A percentile compares a stretch with the other conserved stretches of the same genome.
These are phyloP conservation scores for Fusarium xyrophilum DNA, from an alignment of 2,329 filamentous ascomycete genomes.

Conservation along the genomic window DNA sequence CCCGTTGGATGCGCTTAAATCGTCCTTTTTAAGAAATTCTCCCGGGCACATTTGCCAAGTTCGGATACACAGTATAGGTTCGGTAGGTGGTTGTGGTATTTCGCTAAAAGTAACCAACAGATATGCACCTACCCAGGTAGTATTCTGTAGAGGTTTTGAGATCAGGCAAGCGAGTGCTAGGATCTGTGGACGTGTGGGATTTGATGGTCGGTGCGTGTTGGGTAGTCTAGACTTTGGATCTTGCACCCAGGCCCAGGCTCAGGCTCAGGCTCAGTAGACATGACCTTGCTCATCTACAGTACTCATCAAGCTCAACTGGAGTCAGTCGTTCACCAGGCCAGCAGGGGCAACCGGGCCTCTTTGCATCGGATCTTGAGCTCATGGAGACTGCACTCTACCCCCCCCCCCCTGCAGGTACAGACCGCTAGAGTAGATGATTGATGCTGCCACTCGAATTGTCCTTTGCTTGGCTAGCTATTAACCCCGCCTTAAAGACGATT, in stretches of 20 bases:
- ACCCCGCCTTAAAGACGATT: constrained; percentile 26
- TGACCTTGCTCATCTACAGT: neutral
- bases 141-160: constrained; percentile 3
- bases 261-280: neutral
- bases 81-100: neutral
- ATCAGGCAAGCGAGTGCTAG: constrained; percentile 23
- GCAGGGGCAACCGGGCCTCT: constrained; percentile 13
- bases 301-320: neutral
- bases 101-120: constrained; percentile 6
- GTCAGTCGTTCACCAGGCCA: constrained; percentile 7
- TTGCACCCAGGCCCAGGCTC: constrained; percentile 19
- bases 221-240: constrained; percentile 37
- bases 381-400: neutral
- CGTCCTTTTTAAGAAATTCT: neutral
- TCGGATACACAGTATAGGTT: neutral
- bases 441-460: constrained; percentile 19
- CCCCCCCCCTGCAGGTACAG: constrained; percentile 20
- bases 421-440: constrained; percentile 14
- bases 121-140: neutral
- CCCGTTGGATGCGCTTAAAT: neutral
- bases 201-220: constrained; percentile 37
- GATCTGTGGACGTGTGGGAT: constrained; percentile 40
- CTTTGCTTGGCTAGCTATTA: neutral
- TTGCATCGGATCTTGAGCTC: constrained; percentile 31
- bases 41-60: constrained; percentile 2